Base-by-base conservation (phyloP, 2,329 filamentous ascomycete species). In the Ophiocordyceps camponoti-saundersi region DNA sequence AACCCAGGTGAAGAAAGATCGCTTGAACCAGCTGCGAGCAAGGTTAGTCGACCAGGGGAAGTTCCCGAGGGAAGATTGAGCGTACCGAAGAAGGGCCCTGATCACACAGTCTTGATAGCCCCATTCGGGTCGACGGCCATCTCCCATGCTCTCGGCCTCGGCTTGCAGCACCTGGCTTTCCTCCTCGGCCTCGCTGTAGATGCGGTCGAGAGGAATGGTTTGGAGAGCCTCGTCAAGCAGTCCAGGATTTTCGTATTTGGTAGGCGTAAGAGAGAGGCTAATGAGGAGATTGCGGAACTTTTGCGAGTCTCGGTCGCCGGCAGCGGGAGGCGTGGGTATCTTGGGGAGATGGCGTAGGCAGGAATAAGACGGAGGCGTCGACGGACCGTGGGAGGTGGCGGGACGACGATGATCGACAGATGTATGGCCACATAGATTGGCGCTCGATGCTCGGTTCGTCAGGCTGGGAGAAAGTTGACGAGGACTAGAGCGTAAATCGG, bases 41-140 rank as follows among this genome's bases (percentile, higher is more conserved):
- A 11, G n/a, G 18, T 40, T 11, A 20, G n/a, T 20, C 16, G 18
- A 40, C n/a, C 3, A 3, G 2, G 4, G 2, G 10, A 40, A 12
- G n/a, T 20, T 20, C 11, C 36, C 20, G 34, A 21, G 8, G 34
- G 29, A 40, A 44, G n/a, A 1, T 29, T 23, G 18, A 49, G 67
- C 79, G 56, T 70, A 88, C 84, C 80, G 82, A 58, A 96, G 70
- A 52, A 96, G 71, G 50, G 90, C 86, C 53, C 85, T 77, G 58
- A 96, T 83, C 47, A 95, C 87, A 62, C 90, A 98, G 66, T 98
- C 92, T 64, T 96, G 90, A 61, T 96, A 95, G 48, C 89, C 90
- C 90, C 90, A 96, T 68, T 88, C 83, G 2, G 89, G 78, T 61
- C 84, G 83, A 53, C 79, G 75, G 47, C 81, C 85, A 48, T 84